Base-by-base conservation (phyloP, 2,329 filamentous ascomycete species). In the Fusarium brachygibbosum region DNA sequence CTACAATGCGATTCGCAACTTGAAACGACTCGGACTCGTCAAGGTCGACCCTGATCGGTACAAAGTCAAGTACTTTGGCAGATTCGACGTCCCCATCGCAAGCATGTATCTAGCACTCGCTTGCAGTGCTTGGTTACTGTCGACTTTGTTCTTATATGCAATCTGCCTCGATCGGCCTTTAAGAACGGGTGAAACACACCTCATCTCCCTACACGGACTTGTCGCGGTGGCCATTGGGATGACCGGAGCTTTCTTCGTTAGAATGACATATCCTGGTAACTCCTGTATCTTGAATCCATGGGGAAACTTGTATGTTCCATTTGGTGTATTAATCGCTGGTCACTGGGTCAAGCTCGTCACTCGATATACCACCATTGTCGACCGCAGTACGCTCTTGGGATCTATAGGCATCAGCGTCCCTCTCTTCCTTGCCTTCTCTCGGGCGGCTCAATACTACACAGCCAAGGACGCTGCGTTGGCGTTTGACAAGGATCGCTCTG, bases 91-190 rank as follows among this genome's bases (percentile, higher is more conserved):
- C 3, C 66, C 70, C 3, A 19, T 67, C n/a, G 69, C 73, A 17
- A 72, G 72, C 28, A 40, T 66, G 21, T 34, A 60, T 6, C 29
- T 75, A 16, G 72, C 64, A 21, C n/a, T 53, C 5, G 69, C 62
- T 6, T 71, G 69, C 17, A 59, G 59, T 4, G 11, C 21, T 9
- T 50, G 67, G 1, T 38, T 75, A 1, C 34, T 74, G 3, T 74
- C 69, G 12, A 67, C 51, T 7, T 19, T 71, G 29, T 57, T 68
- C 19, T 7, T 71, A 0, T 74, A 75, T 25, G 73, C 69, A 8
- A 34, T 71, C 9, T 63, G 65, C 13, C 66, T 68, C 19, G 59
- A 48, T n/a, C 45, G 61, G 8, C 46, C 55, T 7, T n/a, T 72
- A 19, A 54, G 6, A 3, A 21, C 32, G 5, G 35, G 23, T 0